Base-by-base conservation (phyloP, 2,329 filamentous ascomycete genomes). In the Pseudogymnoascus sp. region DNA sequence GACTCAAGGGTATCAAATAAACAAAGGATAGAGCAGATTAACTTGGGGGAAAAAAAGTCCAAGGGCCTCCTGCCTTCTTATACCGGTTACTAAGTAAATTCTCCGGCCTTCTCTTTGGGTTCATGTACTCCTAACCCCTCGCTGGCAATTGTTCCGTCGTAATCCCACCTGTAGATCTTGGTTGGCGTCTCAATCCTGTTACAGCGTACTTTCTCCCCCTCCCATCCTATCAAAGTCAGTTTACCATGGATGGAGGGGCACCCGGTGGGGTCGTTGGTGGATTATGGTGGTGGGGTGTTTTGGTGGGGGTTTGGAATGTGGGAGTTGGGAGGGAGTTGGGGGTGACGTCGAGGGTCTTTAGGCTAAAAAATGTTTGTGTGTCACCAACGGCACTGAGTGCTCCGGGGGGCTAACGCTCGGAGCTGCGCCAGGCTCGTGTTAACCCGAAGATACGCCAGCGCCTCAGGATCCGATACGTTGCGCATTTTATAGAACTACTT, bases 1-100 rank as follows among this genome's bases (percentile, higher is more conserved):
- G 47, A 54, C 47, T 54, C 47, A 18, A 31, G 47, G 47, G 47
- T 54, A 54, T 54, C 47, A 54, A 54, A 54, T 54, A 54, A 54
- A 54, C 45, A 31, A 54, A 54, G n/a, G 8, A 54, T 54, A 12
- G 47, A 54, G 10, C 26, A 34, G n/a, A 54, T 18, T 12, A 54
- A 54, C 26, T 54, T 34, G 47, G n/a, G 47, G 42, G 4, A 18
- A 54, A 54, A 47, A 54, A 54, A 31, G 47, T 54, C n/a, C 47
- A 54, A 31, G 47, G 47, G 47, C 26, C 14, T 54, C 47, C n/a
- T 31, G n/a, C 26, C 47, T 54, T 54, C 26, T 54, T 54, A 54
- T 54, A 54, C 11, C 8, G 12, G 21, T 54, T 54, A 54, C 47
- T 54, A 54, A 54, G 26, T 54, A 54, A 18, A 54, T 54, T 54